Percentiles rank a stretch among this genome's conserved stretches.
Conservation (phyloP, 2,329 filamentous ascomycete genomes). For the Penicillium rolfsii region DNA sequence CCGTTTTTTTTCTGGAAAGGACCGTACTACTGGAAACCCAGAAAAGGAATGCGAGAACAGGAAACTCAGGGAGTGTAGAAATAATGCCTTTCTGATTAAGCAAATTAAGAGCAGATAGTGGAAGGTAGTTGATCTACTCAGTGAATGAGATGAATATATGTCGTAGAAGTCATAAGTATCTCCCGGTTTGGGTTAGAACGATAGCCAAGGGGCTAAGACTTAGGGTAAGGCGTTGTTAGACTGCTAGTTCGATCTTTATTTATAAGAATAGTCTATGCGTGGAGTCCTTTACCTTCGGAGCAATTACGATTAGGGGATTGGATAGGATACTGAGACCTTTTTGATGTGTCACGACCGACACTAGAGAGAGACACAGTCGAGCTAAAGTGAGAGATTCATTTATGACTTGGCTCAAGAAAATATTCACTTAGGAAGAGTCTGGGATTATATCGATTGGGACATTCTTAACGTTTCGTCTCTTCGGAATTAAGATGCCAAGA, state of each 20-base stretch:
- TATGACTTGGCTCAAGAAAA: not conserved
- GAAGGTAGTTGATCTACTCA: not conserved
- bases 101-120: not conserved
- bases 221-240: not conserved
- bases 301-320: not conserved
- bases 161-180: not conserved
- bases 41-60: constrained; percentile 21
- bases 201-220: not conserved
- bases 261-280: not conserved
- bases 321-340: not conserved
- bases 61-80: constrained; percentile 13
- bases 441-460: not conserved
- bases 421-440: not conserved
- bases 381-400: not conserved
- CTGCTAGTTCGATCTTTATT: not conserved
- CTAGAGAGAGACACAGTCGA: not conserved
- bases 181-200: not conserved
- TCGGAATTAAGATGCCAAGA: not conserved
- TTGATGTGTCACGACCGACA: not conserved
- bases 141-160: not conserved
- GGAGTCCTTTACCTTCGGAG: not conserved
- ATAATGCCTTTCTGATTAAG: constrained; percentile 22
- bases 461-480: not conserved
- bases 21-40: too few species aligned
- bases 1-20: constrained; percentile 21